Conservation (phyloP, 768 basidiomycete genomes). For the Auriscalpium microsporum region DNA sequence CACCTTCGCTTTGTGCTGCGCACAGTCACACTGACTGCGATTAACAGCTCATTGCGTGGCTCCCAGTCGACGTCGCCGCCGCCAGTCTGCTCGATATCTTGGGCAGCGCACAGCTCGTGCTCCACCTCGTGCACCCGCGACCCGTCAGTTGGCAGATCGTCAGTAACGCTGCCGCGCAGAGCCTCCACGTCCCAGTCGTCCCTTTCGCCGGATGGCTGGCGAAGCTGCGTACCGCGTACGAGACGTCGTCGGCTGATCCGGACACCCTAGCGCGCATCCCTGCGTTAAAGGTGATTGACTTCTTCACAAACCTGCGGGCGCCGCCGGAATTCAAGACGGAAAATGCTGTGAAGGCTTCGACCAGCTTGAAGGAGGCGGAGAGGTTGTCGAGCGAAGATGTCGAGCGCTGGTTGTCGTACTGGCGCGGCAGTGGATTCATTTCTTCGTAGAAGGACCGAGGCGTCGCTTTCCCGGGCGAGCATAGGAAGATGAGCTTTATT, state of each 20-base stretch:
- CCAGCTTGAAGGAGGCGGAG: neutral
- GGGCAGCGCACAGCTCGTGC: neutral
- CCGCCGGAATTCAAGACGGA: neutral
- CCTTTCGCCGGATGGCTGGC: constrained; percentile 1
- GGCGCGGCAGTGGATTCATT: neutral
- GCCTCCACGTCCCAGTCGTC: neutral
- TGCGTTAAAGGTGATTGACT: neutral
- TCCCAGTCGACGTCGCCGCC: constrained; percentile 7
- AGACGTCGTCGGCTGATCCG: neutral
- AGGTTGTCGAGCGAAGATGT: neutral
- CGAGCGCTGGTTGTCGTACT: neutral
- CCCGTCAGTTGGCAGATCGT: neutral
- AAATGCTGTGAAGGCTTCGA: neutral
- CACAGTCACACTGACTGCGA: neutral
- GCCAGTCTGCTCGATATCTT: neutral
- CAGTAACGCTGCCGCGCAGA: neutral
- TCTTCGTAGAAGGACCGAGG: neutral
- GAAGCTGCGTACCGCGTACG: neutral
- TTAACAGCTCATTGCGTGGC: constrained; percentile 8
- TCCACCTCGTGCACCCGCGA: constrained; percentile 9
- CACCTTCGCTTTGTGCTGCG: neutral
- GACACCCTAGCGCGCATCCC: neutral
- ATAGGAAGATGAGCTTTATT: constrained; percentile 90
- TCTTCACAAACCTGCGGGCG: neutral
- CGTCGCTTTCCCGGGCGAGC: constrained; percentile 98